Percentiles rank a stretch among this genome's conserved stretches.
These are phyloP conservation scores for Exophiala alcalophila DNA, from an alignment of 2,329 filamentous ascomycete genomes.

Conservation along the genomic window DNA sequence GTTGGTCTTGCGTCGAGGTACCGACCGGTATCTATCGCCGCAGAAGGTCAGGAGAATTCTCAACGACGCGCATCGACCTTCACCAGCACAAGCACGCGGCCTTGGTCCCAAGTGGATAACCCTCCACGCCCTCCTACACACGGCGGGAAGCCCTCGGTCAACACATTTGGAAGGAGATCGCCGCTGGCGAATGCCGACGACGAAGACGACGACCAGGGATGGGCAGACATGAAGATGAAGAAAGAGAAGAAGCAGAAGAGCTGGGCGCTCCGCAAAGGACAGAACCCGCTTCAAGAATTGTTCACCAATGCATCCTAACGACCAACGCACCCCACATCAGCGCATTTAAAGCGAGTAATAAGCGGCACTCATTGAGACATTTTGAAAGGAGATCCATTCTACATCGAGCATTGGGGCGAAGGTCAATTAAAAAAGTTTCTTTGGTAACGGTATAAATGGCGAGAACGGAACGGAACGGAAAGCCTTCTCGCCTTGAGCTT, in stretches of 20 bases:
- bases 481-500: constrained; percentile 2
- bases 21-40: constrained; percentile 73
- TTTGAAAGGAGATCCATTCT: not conserved
- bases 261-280: constrained; percentile 45
- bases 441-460: constrained; percentile 8
- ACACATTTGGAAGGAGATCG: constrained; percentile 31
- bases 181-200: constrained; percentile 37
- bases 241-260: constrained; percentile 49
- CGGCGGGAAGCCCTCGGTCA: constrained; percentile 28
- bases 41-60: constrained; percentile 21
- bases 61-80: constrained; percentile 35
- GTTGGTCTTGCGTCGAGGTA: constrained; percentile 86
- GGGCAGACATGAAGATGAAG: constrained; percentile 51
- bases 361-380: constrained; percentile 12
- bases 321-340: not conserved
- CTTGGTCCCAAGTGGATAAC: constrained; percentile 37
- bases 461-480: not conserved
- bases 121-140: constrained; percentile 26
- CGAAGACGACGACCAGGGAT: constrained; percentile 50
- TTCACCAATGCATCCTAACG: constrained; percentile 25
- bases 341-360: constrained; percentile 13
- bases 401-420: constrained; percentile 10
- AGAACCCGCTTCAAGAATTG: constrained; percentile 28
- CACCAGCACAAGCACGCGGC: constrained; percentile 36
- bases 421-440: constrained; percentile 13